phyloP scores from a whole-genome alignment of 129 eudicot genomes.

The Pulicaria dysenterica region DNA sequence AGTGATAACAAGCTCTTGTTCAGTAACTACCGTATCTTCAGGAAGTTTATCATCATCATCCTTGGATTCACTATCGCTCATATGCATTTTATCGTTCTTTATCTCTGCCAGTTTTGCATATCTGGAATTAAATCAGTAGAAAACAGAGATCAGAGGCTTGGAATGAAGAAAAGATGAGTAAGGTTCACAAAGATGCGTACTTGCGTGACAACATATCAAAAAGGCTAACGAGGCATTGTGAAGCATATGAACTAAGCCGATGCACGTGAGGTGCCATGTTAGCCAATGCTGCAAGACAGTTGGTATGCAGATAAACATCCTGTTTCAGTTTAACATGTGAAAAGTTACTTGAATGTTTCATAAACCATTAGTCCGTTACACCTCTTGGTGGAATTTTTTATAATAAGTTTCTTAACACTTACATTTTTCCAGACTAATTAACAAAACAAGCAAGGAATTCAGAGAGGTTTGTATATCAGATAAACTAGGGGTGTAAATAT shows the following conservation, averaged over 20 bases:
- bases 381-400: conserved; percentile 12
- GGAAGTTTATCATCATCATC: conserved; percentile 68
- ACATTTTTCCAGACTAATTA: not conserved
- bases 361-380: not conserved
- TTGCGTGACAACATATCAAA: conserved; percentile 92
- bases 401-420: not conserved
- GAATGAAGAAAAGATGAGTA: conserved; percentile 15
- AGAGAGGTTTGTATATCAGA: not conserved
- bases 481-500: conserved; percentile 12
- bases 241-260: conserved; percentile 85
- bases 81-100: conserved; percentile 67
- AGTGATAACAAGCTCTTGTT: conserved; percentile 4
- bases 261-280: conserved; percentile 98
- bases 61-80: conserved; percentile 52
- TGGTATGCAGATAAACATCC: conserved; percentile 98
- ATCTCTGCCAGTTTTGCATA: conserved; percentile 88
- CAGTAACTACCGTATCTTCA: conserved; percentile 68
- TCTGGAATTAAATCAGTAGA: conserved; percentile 43
- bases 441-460: conserved; percentile 14
- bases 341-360: conserved; percentile 13
- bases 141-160: not conserved
- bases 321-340: conserved; percentile 44
- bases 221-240: conserved; percentile 93
- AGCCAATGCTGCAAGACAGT: conserved; percentile 93
- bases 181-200: conserved; percentile 44